Evolutionary conservation across 31 red algal species (phyloP), one percentile per base, ranked within the genome.

Genomic region (Asparagopsis taxiformis): DNA sequence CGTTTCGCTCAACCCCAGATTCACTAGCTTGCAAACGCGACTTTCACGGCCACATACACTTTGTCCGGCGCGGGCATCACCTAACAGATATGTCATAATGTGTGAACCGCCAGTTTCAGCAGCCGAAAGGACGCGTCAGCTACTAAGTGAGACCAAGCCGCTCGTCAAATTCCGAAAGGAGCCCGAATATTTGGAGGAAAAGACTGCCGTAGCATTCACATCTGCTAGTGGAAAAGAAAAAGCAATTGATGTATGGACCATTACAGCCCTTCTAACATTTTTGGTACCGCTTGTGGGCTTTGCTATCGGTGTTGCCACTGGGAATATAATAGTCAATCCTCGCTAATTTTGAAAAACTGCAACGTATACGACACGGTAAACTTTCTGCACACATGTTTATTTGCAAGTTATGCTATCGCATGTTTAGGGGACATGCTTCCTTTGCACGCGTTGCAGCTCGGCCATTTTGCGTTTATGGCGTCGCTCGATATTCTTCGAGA

Each of bases 91-190:
- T n/a, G n/a, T n/a, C n/a, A n/a, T 21, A 21, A 21, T 29, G n/a
- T 29, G 10, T 7, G 65, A 81, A 11, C 52, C 62, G 65, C 25
- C 62, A 43, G 52, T 59, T 5, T 68, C 69, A 2, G 56, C 80
- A 0, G 85, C 85, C 1, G 85, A 90, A 49, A 22, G 37, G 49
- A 90, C 85, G 29, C 64, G 85, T 0, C 85, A 63, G 26, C 29
- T 55, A 13, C 68, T 90, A n/a, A 32, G 41, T 5, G 72, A 70
- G 32, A 55, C 74, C 1, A 55, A 90, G 29, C 75, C 85, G 31
- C 28, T 80, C 22, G 85, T 90, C 67, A 90, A 81, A 68, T 90
- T 80, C 75, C 75, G 85, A 7, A 32, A 64, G 16, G 75, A 79
- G 11, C 25, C 31, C 3, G 74, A 90, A 10, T 67, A 62, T 23